Base-by-base conservation (phyloP, 2,329 filamentous ascomycete genomes). In the Ilyonectria sp. region DNA sequence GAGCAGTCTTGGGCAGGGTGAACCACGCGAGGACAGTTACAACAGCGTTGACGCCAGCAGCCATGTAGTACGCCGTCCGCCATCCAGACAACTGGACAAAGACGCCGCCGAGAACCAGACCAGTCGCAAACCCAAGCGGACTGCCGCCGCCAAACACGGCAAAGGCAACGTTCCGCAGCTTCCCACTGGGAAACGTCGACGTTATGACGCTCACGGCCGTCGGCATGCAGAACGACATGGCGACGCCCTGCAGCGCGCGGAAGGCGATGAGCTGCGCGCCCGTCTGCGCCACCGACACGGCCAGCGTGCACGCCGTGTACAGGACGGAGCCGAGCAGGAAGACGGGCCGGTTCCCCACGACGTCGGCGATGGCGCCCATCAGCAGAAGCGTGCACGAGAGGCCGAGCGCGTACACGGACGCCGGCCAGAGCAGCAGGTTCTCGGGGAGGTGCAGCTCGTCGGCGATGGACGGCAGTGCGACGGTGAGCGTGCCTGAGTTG, bases 91-190 rank as follows among this genome's bases (percentile, higher is more conserved):
- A 82, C 52, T 86, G 82, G 0, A 82, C 80, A 60, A 88, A 82
- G 6, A 88, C 75, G 19, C 86, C 86, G 6, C 84, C 85, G 0
- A 87, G 77, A 0, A 88, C 83, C 2, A 88, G 70, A 0, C 86
- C 86, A 0, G 86, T 65, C 0, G 85, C 83, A 53, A 86, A 87
- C 0, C 86, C 85, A 1, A 87, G 65, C 0, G 85, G 82, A 44
- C 82, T 80, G 2, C 82, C 82, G 69, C 85, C 80, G 1, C 86
- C 84, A 11, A 85, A 76, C 69, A 82, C 81, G 0, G 83, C 81
- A 57, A 85, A 85, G 0, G 78, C 82, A 2, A 80, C 78, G 50
- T 84, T 85, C 8, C 83, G 76, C 75, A 77, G 75, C 1, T 69
- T 68, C 0, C 81, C 82, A 17, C 69, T 77, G 0, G 79, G 77